Base-by-base conservation (phyloP, 1,284 basidiomycete genomes). In the Sporisorium graminicola region DNA sequence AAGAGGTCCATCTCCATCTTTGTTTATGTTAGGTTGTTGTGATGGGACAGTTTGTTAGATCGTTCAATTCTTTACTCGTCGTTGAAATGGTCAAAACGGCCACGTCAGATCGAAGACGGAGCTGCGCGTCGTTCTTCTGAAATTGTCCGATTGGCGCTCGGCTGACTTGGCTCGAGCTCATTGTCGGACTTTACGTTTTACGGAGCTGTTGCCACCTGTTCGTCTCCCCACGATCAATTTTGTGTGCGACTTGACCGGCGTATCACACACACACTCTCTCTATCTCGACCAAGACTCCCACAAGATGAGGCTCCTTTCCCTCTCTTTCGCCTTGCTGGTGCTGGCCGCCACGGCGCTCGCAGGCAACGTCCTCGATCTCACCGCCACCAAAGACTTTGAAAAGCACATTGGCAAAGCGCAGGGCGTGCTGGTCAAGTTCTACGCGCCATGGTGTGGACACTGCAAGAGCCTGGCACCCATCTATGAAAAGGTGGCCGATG, bases 401-500 rank as follows among this genome's bases (percentile, higher is more conserved):
- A 74, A 69, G 42, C 52, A 72, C 40, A 74, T 84, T 31, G 83
- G 82, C 53, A 73, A 77, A 44, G 58, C 71, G 35, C 72, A 71
- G 35, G 76, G 76, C 27, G 78, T 79, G 31, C 77, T 84, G 42
- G 79, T 85, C 64, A 77, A 84, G 56, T 83, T 78, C 74, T 85
- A 74, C 50, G 84, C 84, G 5, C 84, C 83, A 18, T 85, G 84
- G 84, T 85, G 84, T 56, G 84, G 84, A 27, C 84, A 85, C 84
- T 86, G 77, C 76, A 86, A 93, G 92, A 92, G 89, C 87, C 91
- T 98, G 64, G 94, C 93, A 0, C 95, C 95, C 13, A 87, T 88
- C 4, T 98, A 93, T 79, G 95, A 96, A 86, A 89, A 95, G 86
- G 90, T 98, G 20, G 95, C 91, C 40, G 92, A 96, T 82, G 92